phyloP scores from a whole-genome alignment of 768 basidiomycete genomes.

The Tulasnella sp. region DNA sequence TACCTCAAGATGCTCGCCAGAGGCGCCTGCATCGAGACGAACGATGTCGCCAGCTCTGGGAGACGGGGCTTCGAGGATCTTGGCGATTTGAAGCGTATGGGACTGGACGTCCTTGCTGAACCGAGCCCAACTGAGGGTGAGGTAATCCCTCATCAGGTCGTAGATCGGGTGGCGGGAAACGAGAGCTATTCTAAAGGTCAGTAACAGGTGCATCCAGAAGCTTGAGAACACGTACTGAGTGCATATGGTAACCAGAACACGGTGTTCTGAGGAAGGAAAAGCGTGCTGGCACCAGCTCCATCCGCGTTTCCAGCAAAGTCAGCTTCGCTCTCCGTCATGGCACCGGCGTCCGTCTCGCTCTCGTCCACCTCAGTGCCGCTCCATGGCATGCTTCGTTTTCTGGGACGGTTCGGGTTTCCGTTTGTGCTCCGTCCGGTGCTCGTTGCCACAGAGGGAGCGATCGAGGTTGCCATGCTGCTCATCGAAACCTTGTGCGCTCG shows the following conservation, averaged over 20 bases:
- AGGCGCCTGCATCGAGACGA: constrained; percentile 63
- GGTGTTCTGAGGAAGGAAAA: constrained; percentile 83
- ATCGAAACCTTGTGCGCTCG: constrained; percentile 19
- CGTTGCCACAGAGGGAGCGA: constrained; percentile 32
- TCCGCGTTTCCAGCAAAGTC: constrained; percentile 65
- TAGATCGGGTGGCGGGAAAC: constrained; percentile 93
- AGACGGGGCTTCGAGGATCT: constrained; percentile 50
- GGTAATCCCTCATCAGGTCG: constrained; percentile 90
- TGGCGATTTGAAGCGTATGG: constrained; percentile 57
- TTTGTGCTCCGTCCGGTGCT: constrained; percentile 45
- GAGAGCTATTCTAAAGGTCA: constrained; percentile 50
- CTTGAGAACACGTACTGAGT: constrained; percentile 56
- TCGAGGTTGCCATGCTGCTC: constrained; percentile 29
- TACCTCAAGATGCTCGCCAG: constrained; percentile 63
- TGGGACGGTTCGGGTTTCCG: constrained; percentile 11
- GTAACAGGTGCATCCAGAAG: constrained; percentile 33
- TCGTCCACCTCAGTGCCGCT: constrained; percentile 52
- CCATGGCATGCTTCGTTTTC: constrained; percentile 49
- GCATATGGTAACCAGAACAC: constrained; percentile 96
- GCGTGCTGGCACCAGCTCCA: constrained; percentile 62
- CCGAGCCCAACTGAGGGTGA: constrained; percentile 92
- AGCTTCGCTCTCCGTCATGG: constrained; percentile 76
- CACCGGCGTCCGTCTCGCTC: constrained; percentile 50
- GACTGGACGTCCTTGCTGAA: constrained; percentile 93
- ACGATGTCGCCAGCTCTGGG: constrained; percentile 84